Evolutionary conservation across 148 eudicot genomes (phyloP).

Genomic region (Mesembryanthemum crystallinum): DNA sequence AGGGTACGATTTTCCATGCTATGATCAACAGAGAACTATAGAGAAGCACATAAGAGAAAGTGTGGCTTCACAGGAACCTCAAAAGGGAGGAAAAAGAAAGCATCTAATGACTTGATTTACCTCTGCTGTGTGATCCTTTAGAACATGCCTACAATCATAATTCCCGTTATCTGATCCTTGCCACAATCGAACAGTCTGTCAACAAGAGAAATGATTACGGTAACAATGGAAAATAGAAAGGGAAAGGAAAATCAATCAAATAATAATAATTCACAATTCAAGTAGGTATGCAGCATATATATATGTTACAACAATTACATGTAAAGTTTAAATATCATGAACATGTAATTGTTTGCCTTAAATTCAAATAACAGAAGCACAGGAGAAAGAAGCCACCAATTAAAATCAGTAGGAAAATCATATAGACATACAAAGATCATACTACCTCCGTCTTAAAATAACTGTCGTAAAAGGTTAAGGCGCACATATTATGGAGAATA

Average conservation of each 20-base stretch:
- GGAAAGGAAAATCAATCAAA: background rate
- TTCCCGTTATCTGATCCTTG: slow-evolving; percentile 65
- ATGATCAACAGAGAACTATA: background rate
- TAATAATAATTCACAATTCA: background rate
- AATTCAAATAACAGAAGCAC: background rate
- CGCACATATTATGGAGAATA: too few relatives aligned
- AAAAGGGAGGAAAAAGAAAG: slow-evolving; percentile 2
- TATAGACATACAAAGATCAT: too few relatives aligned
- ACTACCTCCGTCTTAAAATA: too few relatives aligned
- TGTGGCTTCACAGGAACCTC: background rate
- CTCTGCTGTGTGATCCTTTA: slow-evolving; percentile 90
- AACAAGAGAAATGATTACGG: slow-evolving; percentile 8
- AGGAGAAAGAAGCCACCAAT: background rate
- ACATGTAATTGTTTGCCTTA: background rate
- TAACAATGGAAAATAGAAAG: background rate
- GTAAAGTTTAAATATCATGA: too few relatives aligned
- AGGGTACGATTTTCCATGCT: background rate
- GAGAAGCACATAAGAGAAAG: background rate
- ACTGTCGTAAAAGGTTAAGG: too few relatives aligned
- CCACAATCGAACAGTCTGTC: slow-evolving; percentile 93
- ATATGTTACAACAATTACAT: too few relatives aligned
- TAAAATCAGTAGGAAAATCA: too few relatives aligned
- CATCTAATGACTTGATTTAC: slow-evolving; percentile 32
- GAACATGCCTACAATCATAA: slow-evolving; percentile 68
- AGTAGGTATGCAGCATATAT: too few relatives aligned